Percentiles rank a stretch among this genome's conserved stretches.
phyloP scores from a whole-genome alignment of 495 filamentous ascomycete species.

The Penicillium subrubescens region DNA sequence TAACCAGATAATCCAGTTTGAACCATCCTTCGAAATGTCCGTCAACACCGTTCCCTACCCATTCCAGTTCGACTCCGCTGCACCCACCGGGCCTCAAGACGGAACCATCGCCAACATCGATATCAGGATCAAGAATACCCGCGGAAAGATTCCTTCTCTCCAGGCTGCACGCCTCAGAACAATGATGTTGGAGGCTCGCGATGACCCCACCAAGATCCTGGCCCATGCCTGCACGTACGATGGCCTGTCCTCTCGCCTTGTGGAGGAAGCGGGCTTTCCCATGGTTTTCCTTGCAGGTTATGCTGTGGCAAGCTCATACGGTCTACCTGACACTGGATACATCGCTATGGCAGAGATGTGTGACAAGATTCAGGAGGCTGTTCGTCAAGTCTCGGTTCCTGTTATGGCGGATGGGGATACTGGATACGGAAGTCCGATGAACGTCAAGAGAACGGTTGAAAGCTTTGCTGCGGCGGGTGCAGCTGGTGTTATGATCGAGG shows the following conservation, averaged over 20 bases:
- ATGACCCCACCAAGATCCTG: conserved; percentile 39
- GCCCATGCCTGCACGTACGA: conserved; percentile 43
- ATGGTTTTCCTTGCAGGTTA: conserved; percentile 42
- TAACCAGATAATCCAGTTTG: not conserved
- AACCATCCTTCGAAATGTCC: conserved; percentile 12
- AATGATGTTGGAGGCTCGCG: conserved; percentile 41
- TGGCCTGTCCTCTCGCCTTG: conserved; percentile 41
- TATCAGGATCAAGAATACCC: conserved; percentile 26
- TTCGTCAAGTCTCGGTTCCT: conserved; percentile 36
- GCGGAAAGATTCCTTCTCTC: conserved; percentile 32
- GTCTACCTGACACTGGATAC: conserved; percentile 47
- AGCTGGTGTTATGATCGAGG: conserved; percentile 47
- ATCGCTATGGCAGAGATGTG: conserved; percentile 49
- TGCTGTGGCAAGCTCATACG: conserved; percentile 34
- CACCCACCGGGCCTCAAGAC: conserved; percentile 12
- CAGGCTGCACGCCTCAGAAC: conserved; percentile 39
- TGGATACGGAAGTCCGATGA: conserved; percentile 46
- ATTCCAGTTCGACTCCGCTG: conserved; percentile 29
- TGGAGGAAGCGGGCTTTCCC: conserved; percentile 45
- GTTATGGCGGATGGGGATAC: conserved; percentile 47
- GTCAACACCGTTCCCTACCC: conserved; percentile 35
- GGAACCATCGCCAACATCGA: conserved; percentile 14
- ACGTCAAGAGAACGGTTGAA: conserved; percentile 44
- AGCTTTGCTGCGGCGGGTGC: conserved; percentile 40
- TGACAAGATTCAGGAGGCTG: conserved; percentile 41